Evolutionary conservation across 176 grass and related monocot genomes (phyloP).

Genomic region (maize (Zea mays)): Zm-B73-REFERENCE-NAM-5.0 NC_050102.1:31041001-31041500

Average conservation of each 20-base stretch:
- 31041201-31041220: conserved; percentile 25
- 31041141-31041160: conserved; percentile 78
- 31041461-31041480: background rate
- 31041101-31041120: too few species aligned
- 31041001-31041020: too few species aligned
- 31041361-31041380: background rate
- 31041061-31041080: too few species aligned
- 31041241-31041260: conserved; percentile 5
- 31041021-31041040: too few species aligned
- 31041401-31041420: background rate
- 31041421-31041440: conserved; percentile 5
- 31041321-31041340: background rate
- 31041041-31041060: too few species aligned
- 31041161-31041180: conserved; percentile 85
- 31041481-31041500: too few species aligned
- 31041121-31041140: conserved; percentile 40
- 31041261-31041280: conserved; percentile 17
- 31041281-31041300: background rate
- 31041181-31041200: conserved; percentile 86
- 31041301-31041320: background rate
- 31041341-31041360: conserved; percentile 7
- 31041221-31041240: background rate
- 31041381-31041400: background rate
- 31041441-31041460: background rate
- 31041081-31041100: too few species aligned